A percentile compares a stretch with the other conserved stretches of the same genome.
Conservation (phyloP, 768 basidiomycete genomes). For the Suillus decipiens region DNA sequence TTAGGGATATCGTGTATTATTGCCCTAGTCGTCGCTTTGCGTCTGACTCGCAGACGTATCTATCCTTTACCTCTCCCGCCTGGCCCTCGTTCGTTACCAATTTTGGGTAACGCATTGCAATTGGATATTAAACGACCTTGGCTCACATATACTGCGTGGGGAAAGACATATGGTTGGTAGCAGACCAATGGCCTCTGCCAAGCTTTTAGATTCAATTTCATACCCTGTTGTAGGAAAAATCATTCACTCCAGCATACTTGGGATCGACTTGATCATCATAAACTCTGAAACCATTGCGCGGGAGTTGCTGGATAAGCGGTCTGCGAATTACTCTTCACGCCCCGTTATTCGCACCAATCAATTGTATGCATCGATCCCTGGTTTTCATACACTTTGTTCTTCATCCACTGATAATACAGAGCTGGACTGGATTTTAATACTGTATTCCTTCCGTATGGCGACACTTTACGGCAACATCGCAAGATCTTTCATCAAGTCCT, state of each 20-base stretch:
- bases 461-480: slow-evolving; percentile 25
- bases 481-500: slow-evolving; percentile 27
- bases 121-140: slow-evolving; percentile 43
- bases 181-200: neutral
- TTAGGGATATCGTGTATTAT: neutral
- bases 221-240: slow-evolving; percentile 25
- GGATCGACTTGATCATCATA: slow-evolving; percentile 31
- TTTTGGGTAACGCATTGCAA: slow-evolving; percentile 53
- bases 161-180: slow-evolving; percentile 43
- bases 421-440: slow-evolving; percentile 7
- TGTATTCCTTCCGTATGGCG: slow-evolving; percentile 10
- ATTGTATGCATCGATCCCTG: slow-evolving; percentile 2
- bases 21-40: neutral
- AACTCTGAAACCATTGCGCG: slow-evolving; percentile 34
- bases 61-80: slow-evolving; percentile 37
- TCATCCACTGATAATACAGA: neutral
- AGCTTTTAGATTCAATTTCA: neutral
- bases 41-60: neutral
- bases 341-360: slow-evolving; percentile 17
- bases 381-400: neutral
- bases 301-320: slow-evolving; percentile 40
- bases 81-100: slow-evolving; percentile 46
- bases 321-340: slow-evolving; percentile 41
- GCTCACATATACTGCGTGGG: slow-evolving; percentile 45
- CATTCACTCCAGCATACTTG: slow-evolving; percentile 30